phyloP scores from a whole-genome alignment of 345 rosid genomes.

The Rubroshorea leprosula region DNA sequence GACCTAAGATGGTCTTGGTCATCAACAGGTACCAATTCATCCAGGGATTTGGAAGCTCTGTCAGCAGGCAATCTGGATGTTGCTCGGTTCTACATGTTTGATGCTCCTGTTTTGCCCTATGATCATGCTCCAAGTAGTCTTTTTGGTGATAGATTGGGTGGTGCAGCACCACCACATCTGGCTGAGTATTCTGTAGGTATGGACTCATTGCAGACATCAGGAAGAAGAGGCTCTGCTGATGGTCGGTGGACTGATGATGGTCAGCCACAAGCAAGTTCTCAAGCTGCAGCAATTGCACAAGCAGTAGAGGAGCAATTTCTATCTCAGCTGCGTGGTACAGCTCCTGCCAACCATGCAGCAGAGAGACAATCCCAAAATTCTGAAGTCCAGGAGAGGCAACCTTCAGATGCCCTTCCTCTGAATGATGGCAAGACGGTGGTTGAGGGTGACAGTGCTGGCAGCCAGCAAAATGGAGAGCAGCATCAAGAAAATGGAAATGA shows the following conservation, averaged over 20 bases:
- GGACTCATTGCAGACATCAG: constrained; percentile 59
- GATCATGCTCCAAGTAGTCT: constrained; percentile 62
- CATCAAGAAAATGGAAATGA: constrained; percentile 40
- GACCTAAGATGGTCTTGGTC: too few species aligned
- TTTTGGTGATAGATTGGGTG: constrained; percentile 63
- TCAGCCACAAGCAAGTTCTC: constrained; percentile 81
- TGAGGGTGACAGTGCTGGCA: constrained; percentile 38
- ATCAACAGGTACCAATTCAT: constrained; percentile 49
- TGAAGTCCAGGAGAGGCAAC: constrained; percentile 58
- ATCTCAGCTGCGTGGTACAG: constrained; percentile 48
- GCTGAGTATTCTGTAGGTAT: constrained; percentile 73
- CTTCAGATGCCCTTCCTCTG: constrained; percentile 33
- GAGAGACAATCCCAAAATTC: constrained; percentile 62
- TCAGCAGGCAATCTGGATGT: constrained; percentile 63
- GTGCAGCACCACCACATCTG: constrained; percentile 67
- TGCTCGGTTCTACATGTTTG: constrained; percentile 66
- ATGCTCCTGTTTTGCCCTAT: constrained; percentile 79
- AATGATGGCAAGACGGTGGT: constrained; percentile 38
- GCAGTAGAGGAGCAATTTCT: constrained; percentile 80
- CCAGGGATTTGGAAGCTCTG: constrained; percentile 64
- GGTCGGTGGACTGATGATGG: constrained; percentile 98
- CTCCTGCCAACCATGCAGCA: constrained; percentile 36
- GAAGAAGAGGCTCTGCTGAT: constrained; percentile 90
- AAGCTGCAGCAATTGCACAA: constrained; percentile 79
- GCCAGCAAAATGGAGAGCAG: constrained; percentile 48